Conservation (phyloP, 2,329 filamentous ascomycete species). For the Metarhizium guizhouense region DNA sequence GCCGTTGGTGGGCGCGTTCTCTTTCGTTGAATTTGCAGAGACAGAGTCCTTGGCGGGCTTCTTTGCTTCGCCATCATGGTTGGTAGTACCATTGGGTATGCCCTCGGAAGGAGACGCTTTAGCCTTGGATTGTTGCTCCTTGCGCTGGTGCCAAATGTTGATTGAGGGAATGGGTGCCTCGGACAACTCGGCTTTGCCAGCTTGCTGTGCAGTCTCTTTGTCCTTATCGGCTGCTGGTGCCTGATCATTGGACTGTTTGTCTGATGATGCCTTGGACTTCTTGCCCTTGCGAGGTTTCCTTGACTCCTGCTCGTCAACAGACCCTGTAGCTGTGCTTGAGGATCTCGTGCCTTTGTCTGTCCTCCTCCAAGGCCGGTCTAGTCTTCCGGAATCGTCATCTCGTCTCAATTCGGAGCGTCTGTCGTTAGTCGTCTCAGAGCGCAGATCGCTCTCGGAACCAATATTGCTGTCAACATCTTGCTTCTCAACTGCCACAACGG, state of each 20-base stretch:
- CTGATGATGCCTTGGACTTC: conserved; percentile 39
- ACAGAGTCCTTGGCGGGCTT: conserved; percentile 16
- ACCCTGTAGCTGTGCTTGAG: conserved; percentile 55
- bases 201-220: conserved; percentile 31
- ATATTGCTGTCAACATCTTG: conserved; percentile 24
- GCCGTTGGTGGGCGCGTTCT: conserved; percentile 23
- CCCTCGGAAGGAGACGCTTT: conserved; percentile 33
- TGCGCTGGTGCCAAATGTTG: conserved; percentile 81
- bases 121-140: conserved; percentile 52
- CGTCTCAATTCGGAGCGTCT: conserved; percentile 23
- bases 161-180: conserved; percentile 76
- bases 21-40: conserved; percentile 12
- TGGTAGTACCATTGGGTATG: conserved; percentile 18
- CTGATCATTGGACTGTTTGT: conserved; percentile 38
- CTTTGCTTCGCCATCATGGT: conserved; percentile 35
- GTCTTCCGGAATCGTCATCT: conserved; percentile 28
- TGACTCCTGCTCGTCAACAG: conserved; percentile 49
- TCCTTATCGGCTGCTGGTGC: conserved; percentile 48
- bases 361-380: conserved; percentile 32
- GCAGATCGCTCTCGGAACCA: conserved; percentile 28
- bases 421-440: conserved; percentile 24
- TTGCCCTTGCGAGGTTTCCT: conserved; percentile 49
- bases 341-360: conserved; percentile 45
- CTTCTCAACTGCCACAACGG: conserved; percentile 18
- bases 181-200: conserved; percentile 56